Percentiles rank a stretch among this genome's conserved stretches.
phyloP scores from a whole-genome alignment of 768 basidiomycete genomes.

The Pleurotus salmoneostramineus region DNA sequence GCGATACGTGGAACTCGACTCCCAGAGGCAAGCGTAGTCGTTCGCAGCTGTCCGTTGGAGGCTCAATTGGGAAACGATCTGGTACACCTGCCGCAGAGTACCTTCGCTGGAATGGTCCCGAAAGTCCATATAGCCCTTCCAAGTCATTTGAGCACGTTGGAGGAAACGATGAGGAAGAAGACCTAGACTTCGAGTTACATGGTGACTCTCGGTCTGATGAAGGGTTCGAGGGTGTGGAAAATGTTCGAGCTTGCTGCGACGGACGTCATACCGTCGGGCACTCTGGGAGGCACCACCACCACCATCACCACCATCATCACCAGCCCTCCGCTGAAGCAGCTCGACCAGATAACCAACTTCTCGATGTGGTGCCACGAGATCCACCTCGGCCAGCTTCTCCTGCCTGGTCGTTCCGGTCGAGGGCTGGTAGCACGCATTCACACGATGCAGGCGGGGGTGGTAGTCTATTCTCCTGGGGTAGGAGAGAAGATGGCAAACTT shows the following conservation, averaged over 20 bases:
- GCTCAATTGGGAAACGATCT: conserved; percentile 78
- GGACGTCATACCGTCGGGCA: conserved; percentile 83
- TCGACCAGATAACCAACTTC: conserved; percentile 41
- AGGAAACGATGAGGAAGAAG: conserved; percentile 39
- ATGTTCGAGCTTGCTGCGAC: conserved; percentile 90
- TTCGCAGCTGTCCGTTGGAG: conserved; percentile 70
- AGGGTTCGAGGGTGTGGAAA: conserved; percentile 90
- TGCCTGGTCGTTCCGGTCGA: conserved; percentile 83
- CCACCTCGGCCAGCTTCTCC: conserved; percentile 67
- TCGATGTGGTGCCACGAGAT: conserved; percentile 47
- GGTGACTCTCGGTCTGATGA: conserved; percentile 69
- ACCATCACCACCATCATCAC: conserved; percentile 56
- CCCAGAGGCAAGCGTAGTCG: conserved; percentile 75
- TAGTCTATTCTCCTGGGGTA: conserved; percentile 67
- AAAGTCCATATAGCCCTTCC: conserved; percentile 74
- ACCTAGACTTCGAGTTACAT: conserved; percentile 81
- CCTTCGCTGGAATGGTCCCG: conserved; percentile 72
- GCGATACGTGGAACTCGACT: conserved; percentile 70
- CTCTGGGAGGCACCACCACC: conserved; percentile 49
- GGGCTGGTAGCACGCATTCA: conserved; percentile 69
- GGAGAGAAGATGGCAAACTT: conserved; percentile 59
- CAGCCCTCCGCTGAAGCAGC: conserved; percentile 31
- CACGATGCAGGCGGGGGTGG: conserved; percentile 48
- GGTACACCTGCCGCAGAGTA: conserved; percentile 94
- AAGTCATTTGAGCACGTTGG: conserved; percentile 60